phyloP scores from a whole-genome alignment of 352 stramenopile genomes.

The Globisporangium canariense region DNA sequence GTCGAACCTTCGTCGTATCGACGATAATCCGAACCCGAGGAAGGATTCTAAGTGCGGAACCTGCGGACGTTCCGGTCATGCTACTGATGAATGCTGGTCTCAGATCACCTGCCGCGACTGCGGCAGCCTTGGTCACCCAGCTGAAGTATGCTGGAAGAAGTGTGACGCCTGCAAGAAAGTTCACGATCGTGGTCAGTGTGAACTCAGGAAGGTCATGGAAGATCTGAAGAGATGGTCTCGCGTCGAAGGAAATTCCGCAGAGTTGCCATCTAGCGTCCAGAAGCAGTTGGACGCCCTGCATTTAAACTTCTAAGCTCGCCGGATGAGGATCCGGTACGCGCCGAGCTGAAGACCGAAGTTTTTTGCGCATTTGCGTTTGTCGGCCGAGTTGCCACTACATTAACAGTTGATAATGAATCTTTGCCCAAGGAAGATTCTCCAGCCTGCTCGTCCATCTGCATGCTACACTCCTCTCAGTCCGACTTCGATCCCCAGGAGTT shows the following conservation, averaged over 20 bases:
- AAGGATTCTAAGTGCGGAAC: neutral
- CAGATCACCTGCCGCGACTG: neutral
- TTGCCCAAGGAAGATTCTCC: too few relatives aligned
- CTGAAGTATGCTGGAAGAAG: slow-evolving; percentile 4
- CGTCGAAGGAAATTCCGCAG: neutral
- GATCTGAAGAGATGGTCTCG: too few relatives aligned
- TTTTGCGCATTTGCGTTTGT: too few relatives aligned
- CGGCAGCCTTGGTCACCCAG: neutral
- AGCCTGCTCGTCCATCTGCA: too few relatives aligned
- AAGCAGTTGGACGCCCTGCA: neutral
- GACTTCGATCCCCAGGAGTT: too few relatives aligned
- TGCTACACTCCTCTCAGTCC: too few relatives aligned
- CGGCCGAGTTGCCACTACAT: too few relatives aligned
- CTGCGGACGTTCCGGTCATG: neutral
- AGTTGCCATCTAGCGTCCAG: neutral
- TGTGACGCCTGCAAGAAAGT: neutral
- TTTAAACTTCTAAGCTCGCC: neutral
- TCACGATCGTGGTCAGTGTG: slow-evolving; percentile 1
- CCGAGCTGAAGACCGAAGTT: too few relatives aligned
- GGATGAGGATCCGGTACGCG: slow-evolving; percentile 1
- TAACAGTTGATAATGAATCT: too few relatives aligned
- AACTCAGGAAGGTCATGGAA: neutral
- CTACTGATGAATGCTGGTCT: neutral
- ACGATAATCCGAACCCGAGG: neutral
- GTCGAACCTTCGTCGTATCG: neutral